Conservation (phyloP, 169 alveolate genomes). For the Cardiosporidium cionae region DNA sequence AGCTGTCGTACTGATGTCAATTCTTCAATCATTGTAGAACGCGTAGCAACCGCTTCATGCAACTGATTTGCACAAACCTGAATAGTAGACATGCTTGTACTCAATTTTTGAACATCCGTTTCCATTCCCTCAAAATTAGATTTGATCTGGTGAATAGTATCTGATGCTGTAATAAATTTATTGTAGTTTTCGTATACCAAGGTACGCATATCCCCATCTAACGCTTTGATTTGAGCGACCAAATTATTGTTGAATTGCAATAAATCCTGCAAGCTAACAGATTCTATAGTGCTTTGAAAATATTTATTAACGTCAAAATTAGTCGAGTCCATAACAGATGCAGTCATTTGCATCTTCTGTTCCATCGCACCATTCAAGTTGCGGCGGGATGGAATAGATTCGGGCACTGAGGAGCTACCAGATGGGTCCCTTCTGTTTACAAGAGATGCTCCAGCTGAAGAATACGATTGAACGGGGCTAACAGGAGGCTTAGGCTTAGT, state of each 20-base stretch:
- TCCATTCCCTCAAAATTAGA: slow-evolving; percentile 35
- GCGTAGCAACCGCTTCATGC: background rate
- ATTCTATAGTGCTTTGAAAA: background rate
- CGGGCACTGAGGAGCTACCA: too few species aligned
- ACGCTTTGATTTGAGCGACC: slow-evolving; percentile 39
- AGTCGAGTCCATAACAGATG: background rate
- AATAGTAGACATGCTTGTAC: slow-evolving; percentile 4
- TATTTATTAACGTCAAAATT: slow-evolving; percentile 20
- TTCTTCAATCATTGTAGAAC: background rate
- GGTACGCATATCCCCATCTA: slow-evolving; percentile 65
- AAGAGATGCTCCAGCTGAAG: too few species aligned
- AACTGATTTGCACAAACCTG: background rate
- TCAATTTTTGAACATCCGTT: slow-evolving; percentile 25
- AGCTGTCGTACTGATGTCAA: background rate
- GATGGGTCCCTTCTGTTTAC: too few species aligned
- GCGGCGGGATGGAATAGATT: too few species aligned
- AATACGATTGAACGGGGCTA: too few species aligned
- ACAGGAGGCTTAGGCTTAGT: too few species aligned
- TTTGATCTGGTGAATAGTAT: slow-evolving; percentile 57
- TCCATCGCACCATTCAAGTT: too few species aligned
- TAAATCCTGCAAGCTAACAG: background rate
- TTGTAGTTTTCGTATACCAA: slow-evolving; percentile 74
- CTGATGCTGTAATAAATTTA: slow-evolving; percentile 73
- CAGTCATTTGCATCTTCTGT: too few species aligned
- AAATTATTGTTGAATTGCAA: background rate